These are phyloP conservation scores for Schizonepeta tenuifolia DNA, from an alignment of 257 asterid species.

Conservation along the genomic window DNA sequence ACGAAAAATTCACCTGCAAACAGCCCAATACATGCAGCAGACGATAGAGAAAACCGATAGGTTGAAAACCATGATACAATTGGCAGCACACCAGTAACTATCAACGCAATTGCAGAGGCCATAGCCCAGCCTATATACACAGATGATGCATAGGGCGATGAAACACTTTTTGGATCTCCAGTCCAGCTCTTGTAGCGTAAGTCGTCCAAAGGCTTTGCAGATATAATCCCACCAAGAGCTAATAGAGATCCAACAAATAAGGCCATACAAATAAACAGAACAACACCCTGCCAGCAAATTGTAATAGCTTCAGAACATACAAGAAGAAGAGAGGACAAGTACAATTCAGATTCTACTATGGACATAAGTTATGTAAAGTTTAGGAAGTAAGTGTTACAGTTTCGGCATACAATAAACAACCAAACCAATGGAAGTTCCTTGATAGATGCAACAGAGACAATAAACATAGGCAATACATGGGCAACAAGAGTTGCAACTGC, in stretches of 20 bases:
- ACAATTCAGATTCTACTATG: background rate
- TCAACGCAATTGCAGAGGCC: constrained; percentile 84
- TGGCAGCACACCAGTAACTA: constrained; percentile 88
- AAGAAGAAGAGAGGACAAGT: constrained; percentile 23
- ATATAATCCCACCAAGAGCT: constrained; percentile 92
- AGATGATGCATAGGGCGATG: constrained; percentile 94
- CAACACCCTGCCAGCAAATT: constrained; percentile 61
- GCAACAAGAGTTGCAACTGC: background rate
- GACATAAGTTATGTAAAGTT: background rate
- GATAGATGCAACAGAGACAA: constrained; percentile 11
- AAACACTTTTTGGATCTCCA: constrained; percentile 61
- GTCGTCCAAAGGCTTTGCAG: constrained; percentile 97
- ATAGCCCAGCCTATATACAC: constrained; percentile 95
- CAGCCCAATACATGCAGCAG: constrained; percentile 84
- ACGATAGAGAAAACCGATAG: constrained; percentile 86
- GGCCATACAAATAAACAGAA: constrained; percentile 72
- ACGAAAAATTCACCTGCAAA: constrained; percentile 69
- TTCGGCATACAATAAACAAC: background rate
- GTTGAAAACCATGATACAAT: constrained; percentile 98
- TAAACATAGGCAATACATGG: constrained; percentile 2
- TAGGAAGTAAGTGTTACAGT: background rate
- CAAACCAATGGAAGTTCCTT: background rate
- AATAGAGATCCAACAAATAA: constrained; percentile 84
- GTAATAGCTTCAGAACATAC: constrained; percentile 25
- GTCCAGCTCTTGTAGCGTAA: constrained; percentile 79